A percentile compares a stretch with the other conserved stretches of the same genome.
Evolutionary conservation across 2,329 filamentous ascomycete genomes (phyloP).

Genomic region (Colletotrichum lini): DNA sequence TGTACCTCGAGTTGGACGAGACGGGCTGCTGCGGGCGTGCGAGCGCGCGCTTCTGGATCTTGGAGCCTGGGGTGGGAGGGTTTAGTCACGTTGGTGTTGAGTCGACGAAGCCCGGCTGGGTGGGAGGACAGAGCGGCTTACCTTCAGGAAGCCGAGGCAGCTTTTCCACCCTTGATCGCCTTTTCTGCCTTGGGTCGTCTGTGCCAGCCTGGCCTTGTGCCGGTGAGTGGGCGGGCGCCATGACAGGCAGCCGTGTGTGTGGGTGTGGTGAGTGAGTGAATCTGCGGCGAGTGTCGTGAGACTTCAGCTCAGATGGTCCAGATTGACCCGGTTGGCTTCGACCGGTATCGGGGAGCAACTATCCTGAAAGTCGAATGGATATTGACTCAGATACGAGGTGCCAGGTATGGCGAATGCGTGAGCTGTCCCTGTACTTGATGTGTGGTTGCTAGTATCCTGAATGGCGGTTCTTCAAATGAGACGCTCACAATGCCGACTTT

Average conservation of each 20-base stretch:
- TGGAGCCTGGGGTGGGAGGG: slow-evolving; percentile 56
- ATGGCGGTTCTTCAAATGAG: not conserved
- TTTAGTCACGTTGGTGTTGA: slow-evolving; percentile 36
- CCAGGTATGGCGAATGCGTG: not conserved
- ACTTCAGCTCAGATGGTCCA: not conserved
- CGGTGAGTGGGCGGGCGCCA: slow-evolving; percentile 35
- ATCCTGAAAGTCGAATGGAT: no score
- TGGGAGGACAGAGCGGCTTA: slow-evolving; percentile 14
- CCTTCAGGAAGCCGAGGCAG: slow-evolving; percentile 44
- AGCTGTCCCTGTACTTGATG: not conserved
- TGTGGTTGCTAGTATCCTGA: no score
- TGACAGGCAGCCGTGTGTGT: slow-evolving; percentile 33
- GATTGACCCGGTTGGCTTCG: not conserved
- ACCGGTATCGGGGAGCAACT: not conserved
- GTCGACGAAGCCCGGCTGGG: not conserved
- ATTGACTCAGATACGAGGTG: not conserved
- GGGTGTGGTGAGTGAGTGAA: not conserved
- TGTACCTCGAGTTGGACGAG: slow-evolving; percentile 60
- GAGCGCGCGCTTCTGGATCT: slow-evolving; percentile 65
- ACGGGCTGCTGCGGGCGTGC: slow-evolving; percentile 57
- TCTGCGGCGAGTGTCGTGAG: not conserved
- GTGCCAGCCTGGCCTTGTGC: slow-evolving; percentile 24
- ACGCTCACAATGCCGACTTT: not conserved
- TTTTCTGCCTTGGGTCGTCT: not conserved
- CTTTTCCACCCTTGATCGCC: slow-evolving; percentile 21